Evolutionary conservation across 768 basidiomycete genomes (phyloP).

Genomic region (Boletus insuetus): DNA sequence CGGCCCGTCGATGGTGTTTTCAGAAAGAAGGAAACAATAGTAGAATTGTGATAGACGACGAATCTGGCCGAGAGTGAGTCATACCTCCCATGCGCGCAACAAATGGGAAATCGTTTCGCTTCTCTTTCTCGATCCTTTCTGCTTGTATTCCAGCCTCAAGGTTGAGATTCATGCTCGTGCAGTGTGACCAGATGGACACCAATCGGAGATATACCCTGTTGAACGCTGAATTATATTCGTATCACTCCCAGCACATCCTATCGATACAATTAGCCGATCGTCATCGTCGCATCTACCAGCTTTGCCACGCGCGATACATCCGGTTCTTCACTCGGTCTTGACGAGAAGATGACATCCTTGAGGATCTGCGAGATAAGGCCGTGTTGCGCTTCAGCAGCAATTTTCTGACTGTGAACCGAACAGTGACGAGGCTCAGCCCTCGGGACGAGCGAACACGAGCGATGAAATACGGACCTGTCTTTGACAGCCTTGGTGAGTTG

Average conservation of each 20-base stretch:
- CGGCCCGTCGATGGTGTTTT: too few relatives aligned
- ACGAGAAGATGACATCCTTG: slow-evolving; percentile 88
- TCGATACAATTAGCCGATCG: slow-evolving; percentile 17
- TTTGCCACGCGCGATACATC: slow-evolving; percentile 27
- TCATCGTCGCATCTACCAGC: slow-evolving; percentile 39
- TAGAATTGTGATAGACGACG: too few relatives aligned
- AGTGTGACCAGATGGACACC: too few relatives aligned
- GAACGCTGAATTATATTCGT: not conserved
- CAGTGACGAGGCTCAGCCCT: not conserved
- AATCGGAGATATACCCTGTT: too few relatives aligned
- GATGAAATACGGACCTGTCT: slow-evolving; percentile 61
- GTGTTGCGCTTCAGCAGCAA: slow-evolving; percentile 89
- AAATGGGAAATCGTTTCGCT: too few relatives aligned
- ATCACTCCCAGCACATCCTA: not conserved
- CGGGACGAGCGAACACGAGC: not conserved
- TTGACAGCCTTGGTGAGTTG: slow-evolving; percentile 85
- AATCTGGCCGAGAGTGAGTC: too few relatives aligned
- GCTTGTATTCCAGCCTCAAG: too few relatives aligned
- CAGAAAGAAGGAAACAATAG: too few relatives aligned
- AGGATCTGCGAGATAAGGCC: slow-evolving; percentile 91
- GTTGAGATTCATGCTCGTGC: too few relatives aligned
- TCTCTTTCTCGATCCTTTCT: too few relatives aligned
- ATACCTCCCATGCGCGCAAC: too few relatives aligned
- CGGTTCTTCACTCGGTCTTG: slow-evolving; percentile 33
- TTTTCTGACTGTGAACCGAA: slow-evolving; percentile 61